Evolutionary conservation across 495 filamentous ascomycete genomes (phyloP), one percentile per base, ranked within the genome.

Genomic region (Cercophora sp.): DNA sequence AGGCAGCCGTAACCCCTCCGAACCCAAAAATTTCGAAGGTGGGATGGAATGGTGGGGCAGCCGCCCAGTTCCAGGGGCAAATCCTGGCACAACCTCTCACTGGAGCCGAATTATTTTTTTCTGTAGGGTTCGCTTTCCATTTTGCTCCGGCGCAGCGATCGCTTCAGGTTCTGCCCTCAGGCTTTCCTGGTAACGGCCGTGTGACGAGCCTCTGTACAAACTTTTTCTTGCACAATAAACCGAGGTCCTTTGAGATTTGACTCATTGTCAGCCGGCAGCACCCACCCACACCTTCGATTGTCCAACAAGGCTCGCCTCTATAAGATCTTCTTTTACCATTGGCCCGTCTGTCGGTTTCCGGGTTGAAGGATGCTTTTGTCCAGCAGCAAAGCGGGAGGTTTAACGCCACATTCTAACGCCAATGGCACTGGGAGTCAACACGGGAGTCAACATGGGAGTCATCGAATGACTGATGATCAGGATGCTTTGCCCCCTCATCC

Each of bases 401-500:
- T 20, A 19, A 19, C 18, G 3, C 44, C 23, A 37, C 29, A 26
- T 43, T 40, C 46, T 51, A 54, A 51, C 46, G 36, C 48, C 31
- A 56, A 51, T 40, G 53, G 27, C 18, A 18, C 36, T n/a, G n/a
- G n/a, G n/a, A n/a, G n/a, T n/a, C n/a, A n/a, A n/a, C n/a, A n/a
- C n/a, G n/a, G n/a, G n/a, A n/a, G n/a, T n/a, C n/a, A n/a, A n/a
- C n/a, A n/a, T n/a, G 34, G 41, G 54, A 52, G 48, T 60, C 59
- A 61, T 26, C n/a, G 31, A 47, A 51, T 18, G 2, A 35, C 27
- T 29, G 54, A 54, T 37, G 36, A n/a, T 34, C 35, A 52, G 9
- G 53, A 61, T 31, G 15, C 62, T 54, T 85, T 96, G 44, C 86
- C 87, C 13, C 73, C 75, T 35, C 93, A 98, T 74, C 92, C 92